Percentiles rank a stretch among this genome's conserved stretches.
These are phyloP conservation scores for Candida glaebosa DNA, from an alignment of 805 yeast species.

Conservation along the genomic window DNA sequence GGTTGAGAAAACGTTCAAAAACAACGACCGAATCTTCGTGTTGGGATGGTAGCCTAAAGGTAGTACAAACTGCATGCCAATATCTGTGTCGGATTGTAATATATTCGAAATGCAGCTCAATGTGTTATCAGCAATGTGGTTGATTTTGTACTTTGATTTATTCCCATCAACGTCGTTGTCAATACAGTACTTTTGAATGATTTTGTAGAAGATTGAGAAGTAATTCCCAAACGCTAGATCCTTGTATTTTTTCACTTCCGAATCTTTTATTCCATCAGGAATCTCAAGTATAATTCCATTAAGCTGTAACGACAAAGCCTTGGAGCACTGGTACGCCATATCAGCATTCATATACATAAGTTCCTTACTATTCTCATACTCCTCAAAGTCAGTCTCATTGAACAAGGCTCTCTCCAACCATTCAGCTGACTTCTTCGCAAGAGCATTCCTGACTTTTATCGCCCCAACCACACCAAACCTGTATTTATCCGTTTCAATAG, in stretches of 20 bases:
- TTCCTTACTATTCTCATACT: slow-evolving; percentile 21
- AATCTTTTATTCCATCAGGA: slow-evolving; percentile 52
- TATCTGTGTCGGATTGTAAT: slow-evolving; percentile 68
- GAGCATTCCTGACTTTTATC: slow-evolving; percentile 43
- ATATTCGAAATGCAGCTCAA: slow-evolving; percentile 65
- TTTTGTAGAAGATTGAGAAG: slow-evolving; percentile 57
- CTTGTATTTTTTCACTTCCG: slow-evolving; percentile 51
- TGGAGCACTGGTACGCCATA: slow-evolving; percentile 62
- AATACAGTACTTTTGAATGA: slow-evolving; percentile 43
- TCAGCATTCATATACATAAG: slow-evolving; percentile 50
- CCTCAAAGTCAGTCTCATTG: slow-evolving; percentile 12
- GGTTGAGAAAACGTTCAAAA: slow-evolving; percentile 72
- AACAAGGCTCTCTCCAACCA: slow-evolving; percentile 56
- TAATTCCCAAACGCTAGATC: slow-evolving; percentile 66
- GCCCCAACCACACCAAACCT: slow-evolving; percentile 42
- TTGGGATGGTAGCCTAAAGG: slow-evolving; percentile 78
- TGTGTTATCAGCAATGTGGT: slow-evolving; percentile 57
- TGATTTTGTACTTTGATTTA: slow-evolving; percentile 49
- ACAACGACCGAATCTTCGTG: slow-evolving; percentile 61
- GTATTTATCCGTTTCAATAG: slow-evolving; percentile 31
- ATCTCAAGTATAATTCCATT: slow-evolving; percentile 57
- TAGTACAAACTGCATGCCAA: slow-evolving; percentile 71
- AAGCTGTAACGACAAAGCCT: slow-evolving; percentile 53
- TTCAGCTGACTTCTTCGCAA: slow-evolving; percentile 43
- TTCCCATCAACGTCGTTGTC: slow-evolving; percentile 12